Base-by-base conservation (phyloP, 2,329 filamentous ascomycete species). In the Alternaria arborescens region DNA sequence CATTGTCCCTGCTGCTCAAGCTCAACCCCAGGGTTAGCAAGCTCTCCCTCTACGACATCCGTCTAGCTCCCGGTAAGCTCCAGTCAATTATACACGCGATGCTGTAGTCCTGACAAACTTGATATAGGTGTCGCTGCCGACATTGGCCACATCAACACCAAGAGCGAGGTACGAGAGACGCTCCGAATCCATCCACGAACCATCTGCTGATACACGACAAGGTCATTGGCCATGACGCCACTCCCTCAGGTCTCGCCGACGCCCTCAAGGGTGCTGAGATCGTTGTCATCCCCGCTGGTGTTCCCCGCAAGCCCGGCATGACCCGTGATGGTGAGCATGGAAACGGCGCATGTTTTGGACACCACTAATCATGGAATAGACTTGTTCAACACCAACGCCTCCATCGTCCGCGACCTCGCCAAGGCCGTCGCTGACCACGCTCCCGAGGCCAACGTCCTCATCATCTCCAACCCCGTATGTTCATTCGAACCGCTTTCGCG, bases 331-430 rank as follows among this genome's bases (percentile, higher is more conserved):
- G 87, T 89, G 84, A 66, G 82, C 54, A 66, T 18, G 38, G 16
- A 44, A 41, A 30, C 20, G 4, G 20, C 24, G 10, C n/a, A 28
- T 8, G 14, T 40, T 44, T 24, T 53, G 44, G 42, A 32, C 56
- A 55, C 42, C 34, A 43, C 61, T 74, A 46, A 73, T 55, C 6
- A 34, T 44, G 11, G n/a, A 24, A 40, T 60, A 89, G 94, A 99
- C 82, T 91, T 99, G 69, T 99, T 99, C 93, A 98, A 98, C 90
- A 99, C 94, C 88, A 99, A 99, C 84, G 95, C 95, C 82, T 97
- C 93, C 81, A 99, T 99, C 82, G 95, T 99, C 81, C 94, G 94
- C 79, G 95, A 98, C 84, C 89, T 99, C 71, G 94, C 94, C 85
- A 97, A 97, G 89, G 94, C 93, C 76, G 89, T 89, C 78, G 95